Evolutionary conservation across 208 protist species (phyloP).

Genomic region (Trypanosoma lewisi): DNA sequence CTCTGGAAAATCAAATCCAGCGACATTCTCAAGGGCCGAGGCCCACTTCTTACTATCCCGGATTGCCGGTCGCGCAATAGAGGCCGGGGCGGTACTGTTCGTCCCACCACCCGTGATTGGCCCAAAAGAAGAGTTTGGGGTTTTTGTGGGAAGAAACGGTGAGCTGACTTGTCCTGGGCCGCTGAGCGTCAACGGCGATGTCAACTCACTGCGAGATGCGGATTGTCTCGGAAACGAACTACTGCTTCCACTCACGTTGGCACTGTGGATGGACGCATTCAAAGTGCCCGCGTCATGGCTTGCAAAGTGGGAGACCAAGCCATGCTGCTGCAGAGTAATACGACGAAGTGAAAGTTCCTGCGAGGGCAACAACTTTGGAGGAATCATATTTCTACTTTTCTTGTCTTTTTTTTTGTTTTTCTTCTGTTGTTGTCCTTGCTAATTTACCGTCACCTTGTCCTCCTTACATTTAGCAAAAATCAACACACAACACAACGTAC

Average conservation of each 20-base stretch:
- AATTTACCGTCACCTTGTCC: not conserved
- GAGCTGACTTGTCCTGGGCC: not conserved
- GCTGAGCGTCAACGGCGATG: not conserved
- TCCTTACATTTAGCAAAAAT: too few relatives aligned
- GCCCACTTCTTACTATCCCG: constrained; percentile 48
- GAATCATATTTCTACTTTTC: constrained; percentile 32
- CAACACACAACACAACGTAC: too few relatives aligned
- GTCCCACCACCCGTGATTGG: constrained; percentile 9
- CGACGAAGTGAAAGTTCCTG: constrained; percentile 66
- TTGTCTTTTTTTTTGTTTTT: constrained; percentile 2
- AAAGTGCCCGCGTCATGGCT: not conserved
- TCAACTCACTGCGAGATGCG: constrained; percentile 14
- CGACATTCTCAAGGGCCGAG: constrained; percentile 32
- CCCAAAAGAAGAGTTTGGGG: not conserved
- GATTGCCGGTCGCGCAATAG: constrained; percentile 59
- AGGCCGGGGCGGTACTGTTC: constrained; percentile 38
- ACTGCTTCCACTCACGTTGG: not conserved
- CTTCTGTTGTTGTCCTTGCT: not conserved
- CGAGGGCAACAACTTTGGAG: constrained; percentile 50
- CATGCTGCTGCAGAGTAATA: constrained; percentile 45
- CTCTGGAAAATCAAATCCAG: constrained; percentile 33
- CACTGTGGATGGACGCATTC: not conserved
- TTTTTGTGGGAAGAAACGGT: constrained; percentile 2
- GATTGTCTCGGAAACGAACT: constrained; percentile 10
- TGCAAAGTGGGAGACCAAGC: constrained; percentile 28